Evolutionary conservation across 129 eudicot species (phyloP).

Genomic region (Chrysanthemum lavandulifolium): DNA sequence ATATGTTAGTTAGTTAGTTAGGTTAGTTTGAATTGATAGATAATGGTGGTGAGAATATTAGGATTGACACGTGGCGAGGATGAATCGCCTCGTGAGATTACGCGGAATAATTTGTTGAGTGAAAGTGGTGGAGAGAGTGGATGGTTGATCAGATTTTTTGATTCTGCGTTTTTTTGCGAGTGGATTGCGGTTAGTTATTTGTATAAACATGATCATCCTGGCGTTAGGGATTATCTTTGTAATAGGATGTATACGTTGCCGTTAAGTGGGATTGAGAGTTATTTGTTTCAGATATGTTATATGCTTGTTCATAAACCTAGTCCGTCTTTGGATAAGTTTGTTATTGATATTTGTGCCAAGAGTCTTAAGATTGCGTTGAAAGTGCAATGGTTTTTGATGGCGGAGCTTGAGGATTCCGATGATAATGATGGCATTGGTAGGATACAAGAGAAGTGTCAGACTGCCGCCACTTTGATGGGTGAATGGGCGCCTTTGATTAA

Average conservation of each 20-base stretch:
- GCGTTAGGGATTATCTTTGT: conserved; percentile 92
- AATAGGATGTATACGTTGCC: conserved; percentile 98
- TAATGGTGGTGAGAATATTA: conserved; percentile 80
- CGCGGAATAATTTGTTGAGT: conserved; percentile 69
- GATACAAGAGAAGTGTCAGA: conserved; percentile 97
- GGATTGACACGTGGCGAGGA: conserved; percentile 74
- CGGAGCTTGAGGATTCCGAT: conserved; percentile 94
- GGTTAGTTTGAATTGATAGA: conserved; percentile 23
- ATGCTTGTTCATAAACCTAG: conserved; percentile 97
- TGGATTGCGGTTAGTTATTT: conserved; percentile 99
- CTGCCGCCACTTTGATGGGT: conserved; percentile 94
- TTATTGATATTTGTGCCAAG: conserved; percentile 82
- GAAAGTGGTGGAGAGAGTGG: conserved; percentile 88
- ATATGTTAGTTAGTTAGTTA: too few species aligned
- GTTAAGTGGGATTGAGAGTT: conserved; percentile 89
- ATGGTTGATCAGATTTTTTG: conserved; percentile 92
- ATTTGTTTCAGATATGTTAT: conserved; percentile 96
- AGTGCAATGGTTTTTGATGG: conserved; percentile 97
- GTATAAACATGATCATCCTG: conserved; percentile 93
- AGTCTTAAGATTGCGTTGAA: conserved; percentile 85
- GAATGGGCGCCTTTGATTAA: conserved; percentile 87
- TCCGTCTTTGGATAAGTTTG: conserved; percentile 90
- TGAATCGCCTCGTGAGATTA: conserved; percentile 88
- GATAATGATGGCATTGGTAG: conserved; percentile 97
- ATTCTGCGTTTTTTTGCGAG: conserved; percentile 95